Percentiles rank a stretch among this genome's conserved stretches.
phyloP scores from a whole-genome alignment of 1,139 yeast species.

The Suhomyces bribrorum region DNA sequence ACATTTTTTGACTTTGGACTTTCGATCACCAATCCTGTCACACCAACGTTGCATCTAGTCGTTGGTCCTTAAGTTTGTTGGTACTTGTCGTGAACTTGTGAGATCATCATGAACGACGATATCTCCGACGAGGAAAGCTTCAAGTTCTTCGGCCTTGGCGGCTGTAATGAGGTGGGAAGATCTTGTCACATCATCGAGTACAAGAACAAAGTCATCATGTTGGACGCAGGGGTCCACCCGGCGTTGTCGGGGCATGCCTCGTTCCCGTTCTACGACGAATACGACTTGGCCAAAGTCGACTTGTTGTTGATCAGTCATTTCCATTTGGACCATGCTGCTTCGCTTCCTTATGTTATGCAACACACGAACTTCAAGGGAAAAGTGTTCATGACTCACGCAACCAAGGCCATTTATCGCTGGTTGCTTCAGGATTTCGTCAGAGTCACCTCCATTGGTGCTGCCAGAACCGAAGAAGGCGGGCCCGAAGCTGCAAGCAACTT shows the following conservation, averaged over 20 bases:
- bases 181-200: conserved; percentile 91
- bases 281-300: conserved; percentile 85
- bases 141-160: conserved; percentile 93
- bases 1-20: no score
- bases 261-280: conserved; percentile 92
- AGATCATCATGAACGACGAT: conserved; percentile 9
- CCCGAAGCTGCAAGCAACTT: conserved; percentile 49
- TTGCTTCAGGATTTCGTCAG: conserved; percentile 89
- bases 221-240: conserved; percentile 98
- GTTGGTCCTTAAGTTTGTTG: no score
- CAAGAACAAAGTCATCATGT: conserved; percentile 94
- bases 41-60: no score
- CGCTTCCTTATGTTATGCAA: conserved; percentile 96
- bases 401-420: conserved; percentile 97
- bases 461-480: conserved; percentile 24
- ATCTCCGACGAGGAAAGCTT: conserved; percentile 45
- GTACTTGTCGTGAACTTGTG: no score
- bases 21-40: no score
- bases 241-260: conserved; percentile 89
- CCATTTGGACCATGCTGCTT: conserved; percentile 97
- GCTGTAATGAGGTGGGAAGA: conserved; percentile 98
- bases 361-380: conserved; percentile 92
- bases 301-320: conserved; percentile 86
- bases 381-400: conserved; percentile 98
- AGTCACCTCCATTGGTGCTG: conserved; percentile 69